phyloP scores from a whole-genome alignment of 345 rosid genomes.

The Luvunga scandens region DNA sequence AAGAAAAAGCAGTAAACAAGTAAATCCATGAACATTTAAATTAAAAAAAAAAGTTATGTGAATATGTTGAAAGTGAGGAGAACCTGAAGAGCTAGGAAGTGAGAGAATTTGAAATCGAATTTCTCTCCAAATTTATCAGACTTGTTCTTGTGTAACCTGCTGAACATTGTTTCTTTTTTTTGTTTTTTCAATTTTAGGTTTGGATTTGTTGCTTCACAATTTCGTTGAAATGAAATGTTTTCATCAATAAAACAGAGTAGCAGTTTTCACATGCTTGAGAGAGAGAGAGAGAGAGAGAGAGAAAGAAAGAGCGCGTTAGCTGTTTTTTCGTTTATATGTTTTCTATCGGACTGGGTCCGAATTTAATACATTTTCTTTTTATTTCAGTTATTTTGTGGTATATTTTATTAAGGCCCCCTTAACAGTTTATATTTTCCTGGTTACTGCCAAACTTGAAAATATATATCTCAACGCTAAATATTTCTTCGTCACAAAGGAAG shows the following conservation, averaged over 20 bases:
- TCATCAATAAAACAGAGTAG: background rate
- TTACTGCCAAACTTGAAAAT: background rate
- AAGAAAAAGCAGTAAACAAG: background rate
- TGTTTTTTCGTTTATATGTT: slow-evolving; percentile 7
- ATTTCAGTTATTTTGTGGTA: background rate
- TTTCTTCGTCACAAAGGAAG: too few relatives aligned
- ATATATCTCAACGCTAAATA: background rate
- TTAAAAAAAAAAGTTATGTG: background rate
- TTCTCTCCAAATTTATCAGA: slow-evolving; percentile 40
- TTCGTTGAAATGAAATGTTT: background rate
- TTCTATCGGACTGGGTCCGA: slow-evolving; percentile 5
- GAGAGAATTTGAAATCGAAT: slow-evolving; percentile 51
- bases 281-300: background rate
- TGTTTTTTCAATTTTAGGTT: background rate
- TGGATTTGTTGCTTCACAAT: background rate
- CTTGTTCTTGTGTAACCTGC: slow-evolving; percentile 45
- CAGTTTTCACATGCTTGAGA: slow-evolving; percentile 14
- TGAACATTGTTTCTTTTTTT: slow-evolving; percentile 41
- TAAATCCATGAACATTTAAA: background rate
- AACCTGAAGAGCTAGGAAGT: slow-evolving; percentile 55
- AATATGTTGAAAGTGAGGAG: background rate
- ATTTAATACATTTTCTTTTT: background rate
- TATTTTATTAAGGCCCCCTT: background rate
- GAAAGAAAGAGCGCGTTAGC: slow-evolving; percentile 17
- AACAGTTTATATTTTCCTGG: background rate